A percentile compares a stretch with the other conserved stretches of the same genome.
phyloP scores from a whole-genome alignment of 2,329 filamentous ascomycete species.

The Thyridium curvatum region DNA sequence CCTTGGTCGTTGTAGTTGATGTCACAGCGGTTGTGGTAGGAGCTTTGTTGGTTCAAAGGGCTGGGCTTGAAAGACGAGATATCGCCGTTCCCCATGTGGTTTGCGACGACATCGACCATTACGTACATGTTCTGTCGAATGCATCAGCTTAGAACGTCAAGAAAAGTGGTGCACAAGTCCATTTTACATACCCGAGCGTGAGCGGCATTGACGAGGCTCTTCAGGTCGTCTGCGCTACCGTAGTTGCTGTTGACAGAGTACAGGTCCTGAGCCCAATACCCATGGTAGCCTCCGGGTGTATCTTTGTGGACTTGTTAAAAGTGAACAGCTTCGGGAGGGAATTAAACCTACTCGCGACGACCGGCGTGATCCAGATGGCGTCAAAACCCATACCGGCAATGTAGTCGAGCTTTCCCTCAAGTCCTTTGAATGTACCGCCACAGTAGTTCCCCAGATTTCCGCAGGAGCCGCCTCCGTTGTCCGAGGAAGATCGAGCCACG shows the following conservation, averaged over 20 bases:
- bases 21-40: constrained; percentile 57
- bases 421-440: constrained; percentile 53
- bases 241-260: constrained; percentile 50
- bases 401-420: constrained; percentile 55
- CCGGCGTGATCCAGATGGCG: constrained; percentile 52
- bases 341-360: constrained; percentile 24
- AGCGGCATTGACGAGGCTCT: constrained; percentile 40
- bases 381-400: constrained; percentile 56
- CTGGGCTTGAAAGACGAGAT: constrained; percentile 24
- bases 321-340: neutral
- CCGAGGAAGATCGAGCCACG: too few species aligned
- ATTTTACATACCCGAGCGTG: constrained; percentile 8
- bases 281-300: constrained; percentile 33
- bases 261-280: constrained; percentile 47
- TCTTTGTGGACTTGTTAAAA: neutral
- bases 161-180: too few species aligned
- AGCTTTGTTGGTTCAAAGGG: constrained; percentile 43
- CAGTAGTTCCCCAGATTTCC: constrained; percentile 36
- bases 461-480: too few species aligned
- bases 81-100: constrained; percentile 45
- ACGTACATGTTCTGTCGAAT: constrained; percentile 20
- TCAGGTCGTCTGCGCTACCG: constrained; percentile 53
- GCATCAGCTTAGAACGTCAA: too few species aligned
- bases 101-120: constrained; percentile 44
- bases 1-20: constrained; percentile 44